These are phyloP conservation scores for Corymbia citriodora DNA, from an alignment of 441 rosid genomes.

Conservation along the genomic window DNA sequence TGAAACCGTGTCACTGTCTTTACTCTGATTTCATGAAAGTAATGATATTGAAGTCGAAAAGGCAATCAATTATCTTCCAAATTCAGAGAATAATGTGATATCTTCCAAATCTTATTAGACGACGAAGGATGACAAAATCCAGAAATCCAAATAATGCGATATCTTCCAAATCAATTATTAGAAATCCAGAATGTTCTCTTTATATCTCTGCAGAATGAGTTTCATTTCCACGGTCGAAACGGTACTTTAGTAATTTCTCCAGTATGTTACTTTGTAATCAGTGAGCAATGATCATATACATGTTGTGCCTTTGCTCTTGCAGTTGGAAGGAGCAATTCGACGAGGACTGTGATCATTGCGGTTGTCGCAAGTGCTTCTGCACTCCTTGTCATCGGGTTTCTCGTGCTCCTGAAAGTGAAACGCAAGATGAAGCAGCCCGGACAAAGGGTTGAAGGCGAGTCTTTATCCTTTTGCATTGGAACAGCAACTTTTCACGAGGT, in stretches of 20 bases:
- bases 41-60: background rate
- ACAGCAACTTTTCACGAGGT: background rate
- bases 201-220: too few relatives aligned
- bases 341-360: background rate
- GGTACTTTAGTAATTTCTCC: background rate
- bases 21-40: background rate
- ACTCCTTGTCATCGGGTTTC: background rate
- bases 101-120: background rate
- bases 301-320: background rate
- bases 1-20: background rate
- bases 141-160: background rate
- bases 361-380: background rate
- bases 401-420: background rate
- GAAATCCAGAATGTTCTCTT: too few relatives aligned
- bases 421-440: background rate
- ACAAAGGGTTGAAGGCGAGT: background rate
- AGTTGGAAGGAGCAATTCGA: background rate
- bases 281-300: too few relatives aligned
- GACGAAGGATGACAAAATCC: background rate
- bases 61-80: background rate
- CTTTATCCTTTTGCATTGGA: background rate
- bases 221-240: background rate
- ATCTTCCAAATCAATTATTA: background rate
- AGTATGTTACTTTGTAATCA: background rate
- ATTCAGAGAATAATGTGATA: background rate